phyloP scores from a whole-genome alignment of 2,329 filamentous ascomycete species.

The Colletotrichum ledebouriae region DNA sequence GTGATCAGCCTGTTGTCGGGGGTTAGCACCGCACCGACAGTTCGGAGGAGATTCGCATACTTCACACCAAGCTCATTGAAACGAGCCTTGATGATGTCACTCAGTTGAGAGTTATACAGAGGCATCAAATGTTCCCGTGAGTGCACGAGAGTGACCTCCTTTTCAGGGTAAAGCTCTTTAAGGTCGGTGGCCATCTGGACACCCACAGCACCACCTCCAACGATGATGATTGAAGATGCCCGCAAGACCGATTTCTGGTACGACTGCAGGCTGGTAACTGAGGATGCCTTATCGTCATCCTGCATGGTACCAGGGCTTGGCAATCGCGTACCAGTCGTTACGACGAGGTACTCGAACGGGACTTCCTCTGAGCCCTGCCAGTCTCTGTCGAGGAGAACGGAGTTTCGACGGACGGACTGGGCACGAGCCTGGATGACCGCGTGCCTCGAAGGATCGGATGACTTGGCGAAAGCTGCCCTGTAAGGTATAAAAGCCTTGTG shows the following conservation, averaged over 20 bases:
- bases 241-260: constrained; percentile 48
- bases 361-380: constrained; percentile 29
- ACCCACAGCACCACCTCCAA: constrained; percentile 64
- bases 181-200: constrained; percentile 63
- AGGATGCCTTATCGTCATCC: constrained; percentile 41
- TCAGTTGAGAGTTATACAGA: constrained; percentile 30
- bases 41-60: neutral
- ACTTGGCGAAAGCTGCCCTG: constrained; percentile 30
- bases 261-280: constrained; percentile 47
- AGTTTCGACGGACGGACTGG: neutral
- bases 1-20: constrained; percentile 6
- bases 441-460: constrained; percentile 19
- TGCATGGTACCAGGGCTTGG: constrained; percentile 26
- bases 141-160: constrained; percentile 62
- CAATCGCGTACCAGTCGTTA: constrained; percentile 24
- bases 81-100: constrained; percentile 27
- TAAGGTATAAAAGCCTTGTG: constrained; percentile 64
- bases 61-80: constrained; percentile 18
- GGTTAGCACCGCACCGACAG: neutral
- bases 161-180: constrained; percentile 60
- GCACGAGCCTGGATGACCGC: constrained; percentile 31
- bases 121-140: constrained; percentile 58
- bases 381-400: constrained; percentile 21
- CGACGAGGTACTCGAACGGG: constrained; percentile 17
- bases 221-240: constrained; percentile 47